Base-by-base conservation (phyloP, 805 yeast species). In the Pichia thaimueangensis region DNA sequence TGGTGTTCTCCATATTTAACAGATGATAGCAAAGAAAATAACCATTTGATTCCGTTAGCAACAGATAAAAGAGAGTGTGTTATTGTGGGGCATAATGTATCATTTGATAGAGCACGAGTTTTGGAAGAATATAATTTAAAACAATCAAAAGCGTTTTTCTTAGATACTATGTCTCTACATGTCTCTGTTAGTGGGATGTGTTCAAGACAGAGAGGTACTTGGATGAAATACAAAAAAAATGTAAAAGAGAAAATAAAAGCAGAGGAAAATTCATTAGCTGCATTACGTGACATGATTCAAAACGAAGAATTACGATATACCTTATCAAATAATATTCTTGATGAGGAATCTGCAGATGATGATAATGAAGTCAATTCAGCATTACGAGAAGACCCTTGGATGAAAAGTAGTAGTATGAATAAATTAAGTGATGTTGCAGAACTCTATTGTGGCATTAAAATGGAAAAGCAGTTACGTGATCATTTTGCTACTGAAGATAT, bases 141-240 rank as follows among this genome's bases (percentile, higher is more conserved):
- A 25, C 74, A 69, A 35, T 70, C 95, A 1, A 78, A 81, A 50
- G 84, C 86, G 2, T 88, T 87, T 61, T 93, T 68, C 55, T 50
- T 94, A 45, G 99, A 93, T 60, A 89, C 95, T 1, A 85, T 91
- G 88, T 82, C 97, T 1, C 64, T 93, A 16, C 99, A 93, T 62
- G 78, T 89, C 27, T 94, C 97, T 1, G 76, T 80, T 0, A 78
- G 82, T 39, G 99, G 99, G 0, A 82, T 93, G 75, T 86, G 96
- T 59, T 86, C 97, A 3, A 79, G 86, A 52, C 98, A 93, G 56
- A 64, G 97, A 47, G 82, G 87, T 0, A 70, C 74, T 15, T 93
- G 93, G 85, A 59, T 75, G 52, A 78, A 75, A 46, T 79, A 73
- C 52, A 80, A 71, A 47, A 63, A 60, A 46, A 77, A 69, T 41